Conservation (phyloP, 495 filamentous ascomycete genomes). For the Bathelium albidoporum region DNA sequence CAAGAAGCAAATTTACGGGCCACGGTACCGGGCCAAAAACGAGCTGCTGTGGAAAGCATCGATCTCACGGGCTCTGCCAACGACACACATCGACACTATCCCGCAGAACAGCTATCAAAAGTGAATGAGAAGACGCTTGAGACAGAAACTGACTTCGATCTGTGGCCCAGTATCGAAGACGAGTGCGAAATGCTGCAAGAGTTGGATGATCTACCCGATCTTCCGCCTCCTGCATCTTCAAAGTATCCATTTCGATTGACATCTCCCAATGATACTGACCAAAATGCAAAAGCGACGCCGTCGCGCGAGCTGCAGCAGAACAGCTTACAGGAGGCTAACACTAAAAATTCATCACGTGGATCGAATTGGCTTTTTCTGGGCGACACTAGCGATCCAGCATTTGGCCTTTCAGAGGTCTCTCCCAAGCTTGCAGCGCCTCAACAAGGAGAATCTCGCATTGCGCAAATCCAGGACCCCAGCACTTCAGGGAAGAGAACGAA, state of each 20-base stretch:
- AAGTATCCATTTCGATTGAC: background rate
- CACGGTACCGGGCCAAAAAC: conserved; percentile 6
- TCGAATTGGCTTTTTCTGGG: background rate
- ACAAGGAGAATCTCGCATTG: background rate
- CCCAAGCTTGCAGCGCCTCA: background rate
- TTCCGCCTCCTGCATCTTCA: background rate
- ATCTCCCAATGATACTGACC: background rate
- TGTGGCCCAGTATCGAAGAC: background rate
- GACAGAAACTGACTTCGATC: background rate
- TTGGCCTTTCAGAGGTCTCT: background rate
- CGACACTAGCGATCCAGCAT: background rate
- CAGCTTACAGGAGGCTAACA: background rate
- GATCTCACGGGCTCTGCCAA: background rate
- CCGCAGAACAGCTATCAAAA: too few species aligned
- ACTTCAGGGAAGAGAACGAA: background rate
- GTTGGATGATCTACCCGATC: background rate
- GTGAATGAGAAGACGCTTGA: background rate
- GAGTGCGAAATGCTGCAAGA: background rate
- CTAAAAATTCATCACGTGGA: background rate
- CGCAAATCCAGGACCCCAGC: background rate
- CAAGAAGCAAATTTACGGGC: conserved; percentile 14
- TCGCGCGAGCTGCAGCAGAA: background rate
- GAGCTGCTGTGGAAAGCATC: conserved; percentile 22
- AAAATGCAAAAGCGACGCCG: background rate
- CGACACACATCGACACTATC: background rate